Conservation (phyloP, 78 protist genomes). For the Abeoforma whisleri region DNA sequence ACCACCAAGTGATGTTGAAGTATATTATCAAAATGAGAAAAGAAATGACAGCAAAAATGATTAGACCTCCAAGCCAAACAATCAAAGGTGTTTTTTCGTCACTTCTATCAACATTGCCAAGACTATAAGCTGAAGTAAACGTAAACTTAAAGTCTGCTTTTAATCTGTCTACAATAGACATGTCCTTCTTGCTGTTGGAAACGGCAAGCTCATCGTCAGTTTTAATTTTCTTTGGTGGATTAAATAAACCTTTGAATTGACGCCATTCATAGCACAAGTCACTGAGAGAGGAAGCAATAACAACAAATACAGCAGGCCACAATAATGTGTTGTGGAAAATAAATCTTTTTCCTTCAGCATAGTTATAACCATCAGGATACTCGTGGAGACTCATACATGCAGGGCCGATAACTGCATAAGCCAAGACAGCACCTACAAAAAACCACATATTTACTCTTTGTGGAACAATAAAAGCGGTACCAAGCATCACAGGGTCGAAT, state of each 20-base stretch:
- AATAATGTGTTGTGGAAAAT: not conserved
- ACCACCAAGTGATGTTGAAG: not conserved
- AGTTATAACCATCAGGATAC: not conserved
- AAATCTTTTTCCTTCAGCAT: not conserved
- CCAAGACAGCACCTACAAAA: constrained; percentile 22
- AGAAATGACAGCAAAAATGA: not conserved
- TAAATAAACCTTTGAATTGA: constrained; percentile 12
- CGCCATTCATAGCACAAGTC: not conserved
- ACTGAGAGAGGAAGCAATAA: constrained; percentile 16
- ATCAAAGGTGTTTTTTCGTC: not conserved
- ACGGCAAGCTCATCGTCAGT: not conserved
- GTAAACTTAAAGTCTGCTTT: not conserved
- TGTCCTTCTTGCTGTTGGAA: not conserved
- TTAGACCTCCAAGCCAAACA: not conserved
- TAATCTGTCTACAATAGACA: not conserved
- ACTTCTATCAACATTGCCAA: not conserved
- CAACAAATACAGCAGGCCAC: constrained; percentile 23
- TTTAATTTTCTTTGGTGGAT: not conserved
- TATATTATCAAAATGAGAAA: not conserved
- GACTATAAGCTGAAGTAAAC: not conserved
- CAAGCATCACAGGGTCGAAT: constrained; percentile 40
- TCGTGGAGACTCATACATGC: constrained; percentile 3
- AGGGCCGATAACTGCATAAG: constrained; percentile 13
- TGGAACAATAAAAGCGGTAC: constrained; percentile 32
- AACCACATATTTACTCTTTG: constrained; percentile 40